Evolutionary conservation across 2,329 filamentous ascomycete genomes (phyloP), one percentile per base, ranked within the genome.

Genomic region (Fusarium poae): DNA sequence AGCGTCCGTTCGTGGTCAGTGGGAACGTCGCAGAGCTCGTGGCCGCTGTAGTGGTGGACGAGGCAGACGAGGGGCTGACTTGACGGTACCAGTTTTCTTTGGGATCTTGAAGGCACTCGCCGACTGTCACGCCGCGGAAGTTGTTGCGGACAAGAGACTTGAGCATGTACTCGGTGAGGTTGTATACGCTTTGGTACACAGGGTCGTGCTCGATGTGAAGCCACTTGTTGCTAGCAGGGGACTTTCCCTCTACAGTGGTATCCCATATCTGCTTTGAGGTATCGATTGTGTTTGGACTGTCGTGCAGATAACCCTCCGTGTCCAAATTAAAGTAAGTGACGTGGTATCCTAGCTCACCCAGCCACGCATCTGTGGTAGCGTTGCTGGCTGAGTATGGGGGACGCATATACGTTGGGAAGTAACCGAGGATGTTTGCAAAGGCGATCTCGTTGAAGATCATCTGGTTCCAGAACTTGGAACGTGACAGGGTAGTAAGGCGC

Each of bases 281-380:
- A 57, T 79, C 76, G 68, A 88, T 87, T 58, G 79, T 79, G 35
- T 82, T 77, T 8, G 85, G 80, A 18, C 77, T 78, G 55, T 83
- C 80, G 70, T 88, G 83, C 55, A 87, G 78, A 73, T 88, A 89
- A 57, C 88, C 87, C 57, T 87, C 82, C 5, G 87, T 89, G 72
- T 90, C 87, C 44, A 89, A 78, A 73, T 88, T 84, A 71, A 88
- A 88, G 77, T 88, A 88, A 29, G 83, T 82, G 72, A 88, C 73
- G 72, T 88, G 85, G 75, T 89, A 89, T n/a, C 84, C 84, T 8
- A 88, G 69, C 27, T 77, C 76, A 16, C 71, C 77, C 42, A 84
- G 71, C 76, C 79, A 76, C 21, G 71, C 76, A 46, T 82, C 80
- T 9, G 80, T 82, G 0, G 68, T 75, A 6, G 59, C 59, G 50